These are phyloP conservation scores for Fusarium denticulatum DNA, from an alignment of 2,329 filamentous ascomycete species.

Conservation along the genomic window DNA sequence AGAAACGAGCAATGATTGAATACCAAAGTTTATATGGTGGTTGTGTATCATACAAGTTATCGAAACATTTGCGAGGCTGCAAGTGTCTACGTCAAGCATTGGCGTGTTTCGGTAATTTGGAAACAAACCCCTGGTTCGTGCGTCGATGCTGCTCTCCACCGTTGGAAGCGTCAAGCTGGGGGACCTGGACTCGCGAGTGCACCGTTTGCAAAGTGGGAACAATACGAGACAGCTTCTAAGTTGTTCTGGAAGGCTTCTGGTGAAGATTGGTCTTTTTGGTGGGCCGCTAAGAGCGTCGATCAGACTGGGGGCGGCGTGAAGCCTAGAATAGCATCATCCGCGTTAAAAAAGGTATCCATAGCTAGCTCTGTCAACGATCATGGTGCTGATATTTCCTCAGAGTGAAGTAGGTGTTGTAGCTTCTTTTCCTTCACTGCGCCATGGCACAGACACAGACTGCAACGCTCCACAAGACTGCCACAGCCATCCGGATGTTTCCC, in stretches of 20 bases:
- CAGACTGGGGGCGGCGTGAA: conserved; percentile 8
- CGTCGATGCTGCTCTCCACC: conserved; percentile 19
- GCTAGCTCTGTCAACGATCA: neutral
- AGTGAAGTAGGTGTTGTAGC: neutral
- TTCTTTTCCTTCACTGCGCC: conserved; percentile 21
- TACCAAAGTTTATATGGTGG: conserved; percentile 7
- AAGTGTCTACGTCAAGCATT: conserved; percentile 14
- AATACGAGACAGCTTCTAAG: conserved; percentile 19
- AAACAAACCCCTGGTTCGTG: conserved; percentile 2
- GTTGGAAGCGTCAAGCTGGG: neutral
- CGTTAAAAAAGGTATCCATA: neutral
- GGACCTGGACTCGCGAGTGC: neutral
- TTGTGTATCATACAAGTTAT: neutral
- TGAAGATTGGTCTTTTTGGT: conserved; percentile 13
- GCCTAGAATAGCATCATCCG: conserved; percentile 12
- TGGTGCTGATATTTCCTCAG: conserved; percentile 13
- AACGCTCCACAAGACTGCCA: neutral
- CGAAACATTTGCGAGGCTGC: conserved; percentile 3
- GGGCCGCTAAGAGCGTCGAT: conserved; percentile 20
- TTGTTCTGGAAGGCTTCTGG: conserved; percentile 43
- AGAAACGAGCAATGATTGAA: conserved; percentile 14
- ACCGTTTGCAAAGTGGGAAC: conserved; percentile 18
- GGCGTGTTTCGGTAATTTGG: conserved; percentile 13
- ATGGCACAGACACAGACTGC: conserved; percentile 27
- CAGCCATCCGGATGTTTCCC: conserved; percentile 17